A percentile compares a stretch with the other conserved stretches of the same genome.
These are phyloP conservation scores for Ogataea haglerorum DNA, from an alignment of 805 yeast genomes.

Conservation along the genomic window DNA sequence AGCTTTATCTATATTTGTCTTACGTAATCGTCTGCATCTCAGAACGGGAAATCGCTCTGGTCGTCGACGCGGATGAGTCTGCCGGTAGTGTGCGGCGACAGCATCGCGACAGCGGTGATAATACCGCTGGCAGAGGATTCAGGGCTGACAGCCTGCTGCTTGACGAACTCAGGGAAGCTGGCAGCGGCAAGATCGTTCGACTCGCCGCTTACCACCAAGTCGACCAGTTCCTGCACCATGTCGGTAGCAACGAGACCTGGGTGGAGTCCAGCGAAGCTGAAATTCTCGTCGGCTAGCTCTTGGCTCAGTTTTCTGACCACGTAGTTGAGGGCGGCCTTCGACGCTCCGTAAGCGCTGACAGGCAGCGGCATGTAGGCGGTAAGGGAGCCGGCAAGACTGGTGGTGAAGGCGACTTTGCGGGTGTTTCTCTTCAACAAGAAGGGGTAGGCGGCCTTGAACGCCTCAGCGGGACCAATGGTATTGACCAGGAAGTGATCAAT, in stretches of 20 bases:
- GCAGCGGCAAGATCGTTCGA: not conserved
- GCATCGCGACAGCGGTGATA: not conserved
- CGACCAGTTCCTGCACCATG: slow-evolving; percentile 1
- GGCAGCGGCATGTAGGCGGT: slow-evolving; percentile 23
- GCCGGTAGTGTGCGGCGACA: not conserved
- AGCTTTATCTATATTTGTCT: not conserved
- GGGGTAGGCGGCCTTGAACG: slow-evolving; percentile 30
- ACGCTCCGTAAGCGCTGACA: slow-evolving; percentile 30
- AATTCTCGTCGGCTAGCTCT: slow-evolving; percentile 26
- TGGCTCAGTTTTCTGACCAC: slow-evolving; percentile 25
- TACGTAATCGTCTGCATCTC: not conserved
- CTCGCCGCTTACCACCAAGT: not conserved
- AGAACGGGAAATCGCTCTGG: not conserved
- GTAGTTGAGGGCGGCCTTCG: slow-evolving; percentile 37
- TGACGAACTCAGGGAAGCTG: slow-evolving; percentile 12
- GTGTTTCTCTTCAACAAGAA: slow-evolving; percentile 24
- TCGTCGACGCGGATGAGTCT: not conserved
- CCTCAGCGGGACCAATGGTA: slow-evolving; percentile 33
- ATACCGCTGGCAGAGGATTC: not conserved
- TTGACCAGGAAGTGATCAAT: slow-evolving; percentile 18
- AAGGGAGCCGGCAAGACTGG: slow-evolving; percentile 31
- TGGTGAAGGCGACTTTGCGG: slow-evolving; percentile 31
- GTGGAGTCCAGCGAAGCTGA: slow-evolving; percentile 3
- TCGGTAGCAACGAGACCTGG: slow-evolving; percentile 13
- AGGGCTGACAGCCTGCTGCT: not conserved